A percentile compares a stretch with the other conserved stretches of the same genome.
These are phyloP conservation scores for Tetrahymena borealis DNA, from an alignment of 73 alveolate species.

Conservation along the genomic window DNA sequence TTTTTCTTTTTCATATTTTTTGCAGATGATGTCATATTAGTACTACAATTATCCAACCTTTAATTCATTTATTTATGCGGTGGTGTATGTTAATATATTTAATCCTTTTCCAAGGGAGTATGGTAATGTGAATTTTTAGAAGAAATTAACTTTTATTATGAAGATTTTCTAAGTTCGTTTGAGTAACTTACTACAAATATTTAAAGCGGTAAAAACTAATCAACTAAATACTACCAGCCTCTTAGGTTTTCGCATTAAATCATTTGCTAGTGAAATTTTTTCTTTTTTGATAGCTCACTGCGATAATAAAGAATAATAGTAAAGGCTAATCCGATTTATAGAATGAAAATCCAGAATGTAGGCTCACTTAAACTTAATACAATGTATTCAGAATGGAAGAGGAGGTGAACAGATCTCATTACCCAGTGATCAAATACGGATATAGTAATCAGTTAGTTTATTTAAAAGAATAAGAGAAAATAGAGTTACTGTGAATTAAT, in stretches of 20 bases:
- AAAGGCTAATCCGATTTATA: neutral
- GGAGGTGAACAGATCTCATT: neutral
- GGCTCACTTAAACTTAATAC: neutral
- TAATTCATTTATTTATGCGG: no score
- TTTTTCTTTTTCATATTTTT: neutral
- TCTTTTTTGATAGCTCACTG: neutral
- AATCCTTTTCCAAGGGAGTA: no score
- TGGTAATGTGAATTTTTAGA: no score
- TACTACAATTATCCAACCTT: no score
- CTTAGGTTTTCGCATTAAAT: neutral
- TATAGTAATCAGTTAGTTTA: neutral
- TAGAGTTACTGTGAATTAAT: neutral
- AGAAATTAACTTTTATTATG: neutral
- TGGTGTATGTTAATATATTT: no score
- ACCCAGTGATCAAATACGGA: neutral
- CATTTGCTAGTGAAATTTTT: neutral
- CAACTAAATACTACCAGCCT: neutral
- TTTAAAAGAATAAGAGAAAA: neutral
- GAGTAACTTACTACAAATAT: neutral
- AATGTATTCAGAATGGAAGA: neutral
- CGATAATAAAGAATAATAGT: neutral
- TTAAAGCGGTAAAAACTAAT: neutral
- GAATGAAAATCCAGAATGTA: neutral
- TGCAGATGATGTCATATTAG: no score
- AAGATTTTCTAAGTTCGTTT: neutral